Evolutionary conservation across 31 red algal genomes (phyloP).

Genomic region (Odonthalia washingtoniensis): DNA sequence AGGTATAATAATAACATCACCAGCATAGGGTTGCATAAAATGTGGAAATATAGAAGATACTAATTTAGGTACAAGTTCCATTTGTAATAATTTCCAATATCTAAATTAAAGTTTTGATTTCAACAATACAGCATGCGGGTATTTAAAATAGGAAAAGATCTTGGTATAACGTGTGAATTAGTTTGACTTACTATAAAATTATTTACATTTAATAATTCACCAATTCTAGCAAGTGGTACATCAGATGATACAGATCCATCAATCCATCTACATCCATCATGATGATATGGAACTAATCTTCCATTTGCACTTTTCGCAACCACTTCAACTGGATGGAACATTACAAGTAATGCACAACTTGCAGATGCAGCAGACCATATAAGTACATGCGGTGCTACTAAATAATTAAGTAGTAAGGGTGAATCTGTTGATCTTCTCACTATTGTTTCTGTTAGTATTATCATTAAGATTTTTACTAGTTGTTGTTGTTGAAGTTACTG

Average conservation of each 20-base stretch:
- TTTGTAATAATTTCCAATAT: constrained; percentile 79
- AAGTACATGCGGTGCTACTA: constrained; percentile 92
- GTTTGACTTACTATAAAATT: constrained; percentile 96
- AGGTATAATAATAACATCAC: constrained; percentile 91
- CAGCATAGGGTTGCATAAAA: constrained; percentile 94
- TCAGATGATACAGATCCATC: constrained; percentile 93
- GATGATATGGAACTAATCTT: constrained; percentile 76
- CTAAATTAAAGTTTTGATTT: constrained; percentile 91
- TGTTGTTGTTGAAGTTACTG: too few relatives aligned
- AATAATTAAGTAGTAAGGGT: constrained; percentile 90
- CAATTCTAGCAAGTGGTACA: constrained; percentile 87
- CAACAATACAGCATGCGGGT: constrained; percentile 64
- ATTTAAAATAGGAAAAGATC: constrained; percentile 72
- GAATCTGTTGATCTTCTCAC: constrained; percentile 71
- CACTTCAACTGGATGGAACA: constrained; percentile 88
- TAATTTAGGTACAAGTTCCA: constrained; percentile 72
- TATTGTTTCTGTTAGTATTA: too few relatives aligned
- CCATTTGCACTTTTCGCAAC: constrained; percentile 80
- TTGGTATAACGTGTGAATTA: constrained; percentile 82
- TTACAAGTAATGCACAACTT: constrained; percentile 83
- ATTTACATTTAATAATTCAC: constrained; percentile 97
- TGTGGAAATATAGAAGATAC: constrained; percentile 77
- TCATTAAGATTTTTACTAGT: too few relatives aligned
- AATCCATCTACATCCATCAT: constrained; percentile 81
- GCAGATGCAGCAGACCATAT: constrained; percentile 95